These are phyloP conservation scores for Areca catechu DNA, from an alignment of 176 grass and related monocot species.

Conservation along the genomic window DNA sequence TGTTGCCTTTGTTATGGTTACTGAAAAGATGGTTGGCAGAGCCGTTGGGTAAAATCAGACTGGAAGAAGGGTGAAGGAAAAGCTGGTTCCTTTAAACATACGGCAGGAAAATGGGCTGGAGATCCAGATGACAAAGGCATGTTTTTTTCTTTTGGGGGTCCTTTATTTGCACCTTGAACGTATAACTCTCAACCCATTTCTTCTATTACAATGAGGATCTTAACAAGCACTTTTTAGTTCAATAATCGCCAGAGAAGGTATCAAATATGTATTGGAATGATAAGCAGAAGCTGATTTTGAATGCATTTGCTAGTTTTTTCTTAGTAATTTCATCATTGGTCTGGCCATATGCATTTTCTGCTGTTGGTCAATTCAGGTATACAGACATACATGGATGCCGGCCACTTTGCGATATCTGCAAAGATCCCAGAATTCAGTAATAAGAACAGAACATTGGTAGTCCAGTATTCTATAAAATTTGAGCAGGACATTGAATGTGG, in stretches of 20 bases:
- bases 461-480: slow-evolving; percentile 98
- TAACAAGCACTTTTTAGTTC: too few relatives aligned
- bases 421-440: slow-evolving; percentile 89
- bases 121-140: slow-evolving; percentile 97
- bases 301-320: too few relatives aligned
- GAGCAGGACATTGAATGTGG: slow-evolving; percentile 99
- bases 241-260: too few relatives aligned
- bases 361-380: slow-evolving; percentile 34
- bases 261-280: too few relatives aligned
- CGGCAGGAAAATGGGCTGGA: slow-evolving; percentile 68
- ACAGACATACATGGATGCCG: slow-evolving; percentile 81
- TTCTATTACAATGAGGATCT: background rate
- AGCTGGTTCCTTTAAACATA: slow-evolving; percentile 80
- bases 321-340: too few relatives aligned
- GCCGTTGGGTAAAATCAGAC: slow-evolving; percentile 79
- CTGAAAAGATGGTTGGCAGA: slow-evolving; percentile 71
- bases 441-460: slow-evolving; percentile 62
- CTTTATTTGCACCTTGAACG: background rate
- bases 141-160: background rate
- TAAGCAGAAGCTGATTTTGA: too few relatives aligned
- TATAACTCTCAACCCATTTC: background rate
- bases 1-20: background rate
- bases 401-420: slow-evolving; percentile 92
- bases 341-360: background rate
- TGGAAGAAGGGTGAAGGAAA: slow-evolving; percentile 98